phyloP scores from a whole-genome alignment of 805 yeast species.

The Candida broadrunensis region DNA sequence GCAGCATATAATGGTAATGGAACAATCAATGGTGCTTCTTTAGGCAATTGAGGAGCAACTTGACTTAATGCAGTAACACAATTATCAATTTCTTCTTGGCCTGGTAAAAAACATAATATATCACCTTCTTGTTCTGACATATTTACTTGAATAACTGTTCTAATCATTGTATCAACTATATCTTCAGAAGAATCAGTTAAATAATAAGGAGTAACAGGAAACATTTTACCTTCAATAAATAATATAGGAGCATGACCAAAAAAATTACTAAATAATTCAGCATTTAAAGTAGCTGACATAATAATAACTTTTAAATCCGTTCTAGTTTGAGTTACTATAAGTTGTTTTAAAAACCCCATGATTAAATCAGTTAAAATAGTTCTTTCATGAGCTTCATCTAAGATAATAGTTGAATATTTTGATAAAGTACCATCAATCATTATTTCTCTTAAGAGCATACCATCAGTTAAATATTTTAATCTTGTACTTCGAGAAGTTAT shows the following conservation, averaged over 20 bases:
- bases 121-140: constrained; percentile 83
- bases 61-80: constrained; percentile 61
- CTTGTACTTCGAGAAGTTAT: constrained; percentile 55
- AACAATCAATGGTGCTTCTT: constrained; percentile 69
- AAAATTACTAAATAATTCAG: constrained; percentile 77
- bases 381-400: constrained; percentile 98
- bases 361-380: constrained; percentile 88
- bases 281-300: constrained; percentile 97
- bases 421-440: constrained; percentile 67
- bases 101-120: constrained; percentile 87
- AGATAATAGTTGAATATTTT: constrained; percentile 70
- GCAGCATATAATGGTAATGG: constrained; percentile 93
- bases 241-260: constrained; percentile 79
- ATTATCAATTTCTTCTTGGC: constrained; percentile 96
- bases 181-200: constrained; percentile 68
- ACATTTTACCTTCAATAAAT: constrained; percentile 87
- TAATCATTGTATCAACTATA: constrained; percentile 73
- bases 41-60: constrained; percentile 64
- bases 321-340: constrained; percentile 47
- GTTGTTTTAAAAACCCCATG: constrained; percentile 79
- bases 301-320: constrained; percentile 67
- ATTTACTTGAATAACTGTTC: constrained; percentile 76
- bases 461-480: constrained; percentile 89
- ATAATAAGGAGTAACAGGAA: constrained; percentile 73
- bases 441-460: constrained; percentile 91